These are phyloP conservation scores for Linaria vulgaris DNA, from an alignment of 257 asterid species.

Conservation along the genomic window DNA sequence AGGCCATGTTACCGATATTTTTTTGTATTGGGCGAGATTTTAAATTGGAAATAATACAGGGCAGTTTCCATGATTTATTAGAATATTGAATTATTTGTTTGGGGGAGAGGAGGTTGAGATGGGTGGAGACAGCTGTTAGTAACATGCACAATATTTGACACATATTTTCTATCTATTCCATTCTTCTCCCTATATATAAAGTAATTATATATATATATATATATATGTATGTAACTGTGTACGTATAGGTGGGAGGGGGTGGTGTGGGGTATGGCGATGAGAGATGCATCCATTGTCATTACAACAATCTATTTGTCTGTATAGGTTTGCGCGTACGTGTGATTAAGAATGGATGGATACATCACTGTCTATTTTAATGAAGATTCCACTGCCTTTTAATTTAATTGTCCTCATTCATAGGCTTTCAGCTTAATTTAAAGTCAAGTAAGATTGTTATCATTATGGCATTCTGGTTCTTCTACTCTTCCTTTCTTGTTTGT, in stretches of 20 bases:
- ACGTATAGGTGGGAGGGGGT: neutral
- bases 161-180: conserved; percentile 26
- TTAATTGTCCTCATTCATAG: conserved; percentile 53
- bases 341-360: conserved; percentile 57
- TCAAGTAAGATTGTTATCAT: conserved; percentile 9
- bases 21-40: no score
- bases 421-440: conserved; percentile 30
- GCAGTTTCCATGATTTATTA: no score
- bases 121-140: conserved; percentile 67
- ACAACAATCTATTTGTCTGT: conserved; percentile 46
- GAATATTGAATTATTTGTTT: conserved; percentile 30
- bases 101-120: conserved; percentile 18
- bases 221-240: neutral
- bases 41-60: no score
- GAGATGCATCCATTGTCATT: conserved; percentile 20
- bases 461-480: conserved; percentile 5
- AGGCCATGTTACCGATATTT: no score
- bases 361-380: conserved; percentile 46
- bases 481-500: no score
- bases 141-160: conserved; percentile 96
- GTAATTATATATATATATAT: conserved; percentile 3
- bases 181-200: no score
- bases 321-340: conserved; percentile 73
- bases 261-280: neutral
- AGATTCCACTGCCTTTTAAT: conserved; percentile 56